A percentile compares a stretch with the other conserved stretches of the same genome.
These are phyloP conservation scores for Pestalotiopsis sp. DNA, from an alignment of 2,329 filamentous ascomycete genomes.

Conservation along the genomic window DNA sequence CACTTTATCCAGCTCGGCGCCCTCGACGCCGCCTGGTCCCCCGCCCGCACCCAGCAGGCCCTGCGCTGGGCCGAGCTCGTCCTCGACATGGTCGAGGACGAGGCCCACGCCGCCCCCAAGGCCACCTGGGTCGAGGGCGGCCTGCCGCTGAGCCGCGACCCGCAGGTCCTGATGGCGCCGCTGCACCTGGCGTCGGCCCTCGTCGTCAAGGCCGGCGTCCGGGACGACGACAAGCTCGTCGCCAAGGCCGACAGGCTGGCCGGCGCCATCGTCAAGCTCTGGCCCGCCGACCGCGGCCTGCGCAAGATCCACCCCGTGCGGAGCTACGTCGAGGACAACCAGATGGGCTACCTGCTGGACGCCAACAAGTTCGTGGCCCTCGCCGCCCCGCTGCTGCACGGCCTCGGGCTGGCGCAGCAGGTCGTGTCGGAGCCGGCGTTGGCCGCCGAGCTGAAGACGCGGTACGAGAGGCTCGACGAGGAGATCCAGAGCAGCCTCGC, in stretches of 20 bases:
- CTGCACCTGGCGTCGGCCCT: conserved; percentile 47
- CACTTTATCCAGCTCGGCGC: conserved; percentile 45
- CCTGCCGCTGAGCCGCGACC: conserved; percentile 42
- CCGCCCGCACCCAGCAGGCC: conserved; percentile 41
- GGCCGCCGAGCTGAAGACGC: conserved; percentile 39
- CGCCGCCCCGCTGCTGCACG: conserved; percentile 43
- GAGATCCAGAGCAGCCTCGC: conserved; percentile 35
- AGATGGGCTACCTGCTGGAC: conserved; percentile 35
- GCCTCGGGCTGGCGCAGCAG: conserved; percentile 47
- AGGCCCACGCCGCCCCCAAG: conserved; percentile 35
- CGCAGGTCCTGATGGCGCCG: conserved; percentile 43
- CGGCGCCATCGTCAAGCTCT: conserved; percentile 38
- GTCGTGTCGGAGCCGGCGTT: conserved; percentile 40
- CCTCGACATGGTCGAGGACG: conserved; percentile 51
- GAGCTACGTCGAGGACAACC: conserved; percentile 28
- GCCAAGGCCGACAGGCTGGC: conserved; percentile 41
- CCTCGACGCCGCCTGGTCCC: conserved; percentile 36
- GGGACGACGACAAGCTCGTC: conserved; percentile 23
- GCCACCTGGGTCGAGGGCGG: conserved; percentile 17
- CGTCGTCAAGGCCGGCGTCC: conserved; percentile 34
- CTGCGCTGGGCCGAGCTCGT: conserved; percentile 49
- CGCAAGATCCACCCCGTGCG: conserved; percentile 37
- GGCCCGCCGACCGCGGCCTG: conserved; percentile 42
- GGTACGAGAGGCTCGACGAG: conserved; percentile 38
- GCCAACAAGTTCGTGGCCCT: conserved; percentile 38